Evolutionary conservation across 2,329 filamentous ascomycete species (phyloP), one percentile per base, ranked within the genome.

Genomic region (Alternaria rosae): DNA sequence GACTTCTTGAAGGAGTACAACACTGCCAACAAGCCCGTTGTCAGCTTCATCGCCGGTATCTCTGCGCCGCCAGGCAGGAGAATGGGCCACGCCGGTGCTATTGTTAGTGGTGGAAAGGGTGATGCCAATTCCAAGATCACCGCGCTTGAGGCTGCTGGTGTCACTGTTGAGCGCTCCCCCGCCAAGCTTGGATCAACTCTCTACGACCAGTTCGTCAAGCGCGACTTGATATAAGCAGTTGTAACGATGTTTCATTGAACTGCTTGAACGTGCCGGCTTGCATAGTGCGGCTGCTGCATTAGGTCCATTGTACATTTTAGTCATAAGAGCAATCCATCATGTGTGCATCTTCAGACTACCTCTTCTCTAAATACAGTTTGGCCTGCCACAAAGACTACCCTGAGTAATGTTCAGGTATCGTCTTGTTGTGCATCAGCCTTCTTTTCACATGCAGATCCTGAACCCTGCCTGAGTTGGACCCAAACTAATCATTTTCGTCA

Each of bases 41-140:
- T 98, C 75, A 93, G 91, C 83, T 99, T 99, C 85, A 98, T 98
- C 77, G 95, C 95, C 70, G 95, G 95, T 85, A 98, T 99, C 85
- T 97, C 92, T 72, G 95, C 95, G 70, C 95, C 95, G 59, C 94
- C 95, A 32, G 95, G 95, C 78, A 90, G 95, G 81, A 91, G 95
- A 82, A 99, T 98, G 95, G 95, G 95, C 74, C 95, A 99, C 87
- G 95, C 95, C 72, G 95, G 95, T 83, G 95, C 95, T 79, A 99
- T 99, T 80, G 94, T 99, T 70, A 93, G 92, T 72, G 95, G 95
- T 76, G 95, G 95, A 76, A 98, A 97, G 89, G 95, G 95, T 79
- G 95, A 93, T 80, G 95, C 95, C 69, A 93, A 98, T 85, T 96
- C 93, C 80, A 99, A 99, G 91, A 99, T 99, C 83, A 87, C 90